Percentiles rank a stretch among this genome's conserved stretches.
Evolutionary conservation across 2,329 filamentous ascomycete genomes (phyloP).

Genomic region (Lachnellula suecica): DNA sequence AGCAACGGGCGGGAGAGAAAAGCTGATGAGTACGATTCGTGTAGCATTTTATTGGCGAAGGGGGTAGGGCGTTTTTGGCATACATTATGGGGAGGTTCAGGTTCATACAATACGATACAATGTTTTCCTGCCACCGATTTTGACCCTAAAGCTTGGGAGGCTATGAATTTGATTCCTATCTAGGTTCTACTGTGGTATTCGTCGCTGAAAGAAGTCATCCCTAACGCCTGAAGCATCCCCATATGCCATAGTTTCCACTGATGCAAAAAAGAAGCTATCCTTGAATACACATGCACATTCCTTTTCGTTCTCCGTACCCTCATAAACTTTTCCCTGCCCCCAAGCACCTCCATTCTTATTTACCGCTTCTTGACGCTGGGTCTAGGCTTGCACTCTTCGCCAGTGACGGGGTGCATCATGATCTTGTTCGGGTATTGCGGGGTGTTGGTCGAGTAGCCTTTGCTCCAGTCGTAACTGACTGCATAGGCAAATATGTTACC

Average conservation of each 20-base stretch:
- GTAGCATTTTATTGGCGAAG: background rate
- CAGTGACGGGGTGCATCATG: slow-evolving; percentile 75
- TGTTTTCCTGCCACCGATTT: background rate
- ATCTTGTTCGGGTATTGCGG: slow-evolving; percentile 75
- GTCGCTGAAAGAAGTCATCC: slow-evolving; percentile 16
- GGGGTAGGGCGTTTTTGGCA: background rate
- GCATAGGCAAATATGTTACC: slow-evolving; percentile 87
- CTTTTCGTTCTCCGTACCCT: background rate
- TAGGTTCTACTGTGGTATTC: slow-evolving; percentile 21
- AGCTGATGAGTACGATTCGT: slow-evolving; percentile 8
- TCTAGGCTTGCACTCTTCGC: slow-evolving; percentile 61
- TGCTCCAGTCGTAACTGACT: slow-evolving; percentile 97
- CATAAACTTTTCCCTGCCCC: background rate
- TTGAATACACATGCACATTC: background rate
- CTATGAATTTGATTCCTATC: slow-evolving; percentile 12
- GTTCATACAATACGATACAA: background rate
- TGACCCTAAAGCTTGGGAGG: background rate
- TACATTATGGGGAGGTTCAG: background rate
- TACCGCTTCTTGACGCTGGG: slow-evolving; percentile 38
- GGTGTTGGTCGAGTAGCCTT: slow-evolving; percentile 86
- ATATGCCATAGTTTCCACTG: slow-evolving; percentile 9
- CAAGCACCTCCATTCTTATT: background rate
- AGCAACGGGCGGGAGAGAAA: slow-evolving; percentile 17
- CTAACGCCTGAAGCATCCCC: slow-evolving; percentile 20
- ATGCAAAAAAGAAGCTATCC: background rate